phyloP scores from a whole-genome alignment of 768 basidiomycete species.

The Russula vinacea region DNA sequence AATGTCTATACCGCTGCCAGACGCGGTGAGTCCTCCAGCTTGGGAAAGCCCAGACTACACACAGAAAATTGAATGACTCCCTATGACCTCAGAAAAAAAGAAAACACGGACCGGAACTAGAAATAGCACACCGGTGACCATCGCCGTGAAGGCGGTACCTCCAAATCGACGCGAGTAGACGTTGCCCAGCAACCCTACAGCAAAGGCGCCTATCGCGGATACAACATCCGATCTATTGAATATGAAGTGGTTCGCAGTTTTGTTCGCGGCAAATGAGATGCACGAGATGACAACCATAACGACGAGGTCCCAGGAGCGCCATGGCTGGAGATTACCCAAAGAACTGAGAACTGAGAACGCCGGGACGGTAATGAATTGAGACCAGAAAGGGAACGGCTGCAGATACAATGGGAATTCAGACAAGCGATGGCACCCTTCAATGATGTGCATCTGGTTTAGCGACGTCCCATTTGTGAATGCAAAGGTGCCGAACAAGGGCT shows the following conservation, averaged over 20 bases:
- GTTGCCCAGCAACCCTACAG: constrained; percentile 71
- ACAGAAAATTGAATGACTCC: constrained; percentile 15
- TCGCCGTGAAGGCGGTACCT: constrained; percentile 82
- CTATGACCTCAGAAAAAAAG: constrained; percentile 1
- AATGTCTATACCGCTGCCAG: constrained; percentile 76
- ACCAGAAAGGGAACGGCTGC: constrained; percentile 76
- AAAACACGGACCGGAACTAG: constrained; percentile 66
- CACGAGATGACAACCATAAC: constrained; percentile 86
- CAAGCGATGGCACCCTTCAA: constrained; percentile 64
- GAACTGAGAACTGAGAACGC: constrained; percentile 66
- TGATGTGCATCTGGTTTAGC: constrained; percentile 46
- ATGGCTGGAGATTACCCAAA: constrained; percentile 70
- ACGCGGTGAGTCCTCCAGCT: constrained; percentile 80
- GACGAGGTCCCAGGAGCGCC: constrained; percentile 62
- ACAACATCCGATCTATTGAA: constrained; percentile 79
- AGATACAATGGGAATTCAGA: constrained; percentile 66
- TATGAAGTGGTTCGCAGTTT: constrained; percentile 76
- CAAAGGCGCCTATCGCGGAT: constrained; percentile 78
- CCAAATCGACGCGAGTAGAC: constrained; percentile 75
- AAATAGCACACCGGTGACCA: constrained; percentile 88
- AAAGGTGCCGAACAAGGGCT: constrained; percentile 56
- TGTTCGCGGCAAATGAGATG: constrained; percentile 70
- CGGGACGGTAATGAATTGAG: constrained; percentile 68
- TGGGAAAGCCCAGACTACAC: constrained; percentile 75
- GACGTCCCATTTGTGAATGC: constrained; percentile 56